Conservation (phyloP, 495 filamentous ascomycete species). For the Achaetomiella virescens region DNA sequence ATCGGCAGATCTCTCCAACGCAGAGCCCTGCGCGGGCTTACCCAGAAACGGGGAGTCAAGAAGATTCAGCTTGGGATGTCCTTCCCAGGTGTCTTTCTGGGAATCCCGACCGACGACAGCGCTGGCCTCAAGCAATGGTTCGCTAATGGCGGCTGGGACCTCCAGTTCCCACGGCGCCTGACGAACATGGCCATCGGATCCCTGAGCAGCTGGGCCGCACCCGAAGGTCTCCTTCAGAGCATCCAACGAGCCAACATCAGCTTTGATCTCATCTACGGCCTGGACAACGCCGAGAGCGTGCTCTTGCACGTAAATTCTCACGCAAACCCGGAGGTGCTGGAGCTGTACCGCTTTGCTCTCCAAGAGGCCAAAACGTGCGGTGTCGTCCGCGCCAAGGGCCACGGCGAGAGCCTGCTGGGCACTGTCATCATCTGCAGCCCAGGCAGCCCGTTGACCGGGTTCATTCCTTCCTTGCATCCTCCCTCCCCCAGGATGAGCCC, state of each 20-base stretch:
- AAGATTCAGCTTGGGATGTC: constrained; percentile 73
- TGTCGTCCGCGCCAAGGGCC: constrained; percentile 73
- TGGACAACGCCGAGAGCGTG: constrained; percentile 66
- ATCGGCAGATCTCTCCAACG: constrained; percentile 82
- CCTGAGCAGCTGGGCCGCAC: constrained; percentile 64
- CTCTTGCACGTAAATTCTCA: constrained; percentile 69
- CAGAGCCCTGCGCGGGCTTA: constrained; percentile 63
- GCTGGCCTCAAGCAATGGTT: constrained; percentile 52
- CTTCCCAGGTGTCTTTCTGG: constrained; percentile 72
- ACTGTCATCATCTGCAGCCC: constrained; percentile 78
- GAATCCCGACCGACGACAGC: constrained; percentile 56
- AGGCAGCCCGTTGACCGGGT: constrained; percentile 58
- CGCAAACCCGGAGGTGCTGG: constrained; percentile 72
- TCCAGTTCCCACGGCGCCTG: constrained; percentile 45
- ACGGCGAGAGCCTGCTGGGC: constrained; percentile 62
- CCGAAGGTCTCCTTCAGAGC: constrained; percentile 64
- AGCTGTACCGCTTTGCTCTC: constrained; percentile 74
- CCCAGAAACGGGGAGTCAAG: constrained; percentile 58
- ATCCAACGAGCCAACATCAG: constrained; percentile 60
- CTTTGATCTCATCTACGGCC: constrained; percentile 77
- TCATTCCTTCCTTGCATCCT: constrained; percentile 59
- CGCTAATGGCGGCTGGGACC: constrained; percentile 42
- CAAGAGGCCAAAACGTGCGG: constrained; percentile 66
- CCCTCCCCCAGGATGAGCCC: constrained; percentile 28
- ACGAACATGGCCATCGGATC: constrained; percentile 59